Conservation (phyloP, 306 rosid species). For the Prunus mira region DNA sequence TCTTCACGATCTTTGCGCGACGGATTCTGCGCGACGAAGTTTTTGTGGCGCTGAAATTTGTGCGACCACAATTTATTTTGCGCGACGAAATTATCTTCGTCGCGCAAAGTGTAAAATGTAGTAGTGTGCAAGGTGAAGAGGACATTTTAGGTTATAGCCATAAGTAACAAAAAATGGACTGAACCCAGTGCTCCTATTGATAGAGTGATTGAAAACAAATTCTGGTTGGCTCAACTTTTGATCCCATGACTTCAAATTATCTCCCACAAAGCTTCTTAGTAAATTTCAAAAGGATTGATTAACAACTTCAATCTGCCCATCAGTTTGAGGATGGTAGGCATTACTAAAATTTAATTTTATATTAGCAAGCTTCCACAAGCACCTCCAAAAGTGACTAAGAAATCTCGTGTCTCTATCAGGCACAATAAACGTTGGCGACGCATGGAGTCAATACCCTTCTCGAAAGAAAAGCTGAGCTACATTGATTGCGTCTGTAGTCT, state of each 20-base stretch:
- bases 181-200: background rate
- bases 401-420: background rate
- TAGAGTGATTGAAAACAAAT: background rate
- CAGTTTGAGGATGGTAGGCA: no score
- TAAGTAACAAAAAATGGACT: background rate
- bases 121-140: background rate
- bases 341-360: background rate
- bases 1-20: no score
- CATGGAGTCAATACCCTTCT: background rate
- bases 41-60: no score
- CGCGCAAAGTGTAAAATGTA: no score
- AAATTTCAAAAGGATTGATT: background rate
- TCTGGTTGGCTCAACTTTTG: background rate
- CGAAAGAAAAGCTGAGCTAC: background rate
- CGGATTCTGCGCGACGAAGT: no score
- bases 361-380: background rate
- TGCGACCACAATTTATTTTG: no score
- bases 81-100: no score
- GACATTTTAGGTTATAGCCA: background rate
- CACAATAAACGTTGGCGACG: background rate
- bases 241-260: background rate
- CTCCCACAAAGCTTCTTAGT: background rate
- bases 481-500: background rate
- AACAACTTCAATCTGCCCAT: background rate
- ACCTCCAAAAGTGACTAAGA: background rate